phyloP scores from a whole-genome alignment of 768 basidiomycete genomes.

The Rhizopogon vesiculosus region DNA sequence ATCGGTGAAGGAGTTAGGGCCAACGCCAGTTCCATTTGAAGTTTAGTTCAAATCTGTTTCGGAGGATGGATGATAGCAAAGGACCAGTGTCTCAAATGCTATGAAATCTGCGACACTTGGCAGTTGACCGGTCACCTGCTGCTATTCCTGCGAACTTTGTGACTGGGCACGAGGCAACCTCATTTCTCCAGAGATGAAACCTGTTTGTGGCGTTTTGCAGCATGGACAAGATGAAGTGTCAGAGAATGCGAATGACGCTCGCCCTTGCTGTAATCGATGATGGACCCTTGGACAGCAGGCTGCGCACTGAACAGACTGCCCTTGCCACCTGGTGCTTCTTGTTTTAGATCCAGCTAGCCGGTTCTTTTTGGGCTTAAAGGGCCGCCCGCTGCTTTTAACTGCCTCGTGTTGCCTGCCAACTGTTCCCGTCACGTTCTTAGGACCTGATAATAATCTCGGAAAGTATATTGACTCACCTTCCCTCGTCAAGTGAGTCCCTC shows the following conservation, averaged over 20 bases:
- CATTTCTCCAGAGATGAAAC: slow-evolving; percentile 17
- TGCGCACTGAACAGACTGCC: not conserved
- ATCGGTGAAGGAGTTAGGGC: not conserved
- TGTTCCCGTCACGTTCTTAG: slow-evolving; percentile 11
- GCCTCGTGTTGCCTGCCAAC: slow-evolving; percentile 30
- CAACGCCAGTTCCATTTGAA: not conserved
- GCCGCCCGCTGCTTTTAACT: slow-evolving; percentile 24
- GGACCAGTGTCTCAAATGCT: not conserved
- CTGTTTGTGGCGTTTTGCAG: slow-evolving; percentile 6
- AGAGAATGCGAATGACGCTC: not conserved
- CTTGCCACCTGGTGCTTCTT: slow-evolving; percentile 1
- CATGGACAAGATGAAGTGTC: slow-evolving; percentile 4
- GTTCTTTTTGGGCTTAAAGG: slow-evolving; percentile 18
- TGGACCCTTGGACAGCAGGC: not conserved
- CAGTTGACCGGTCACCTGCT: not conserved
- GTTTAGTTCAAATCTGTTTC: not conserved
- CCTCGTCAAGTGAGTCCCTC: slow-evolving; percentile 7
- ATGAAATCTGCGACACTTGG: not conserved
- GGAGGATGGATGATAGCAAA: not conserved
- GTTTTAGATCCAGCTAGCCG: slow-evolving; percentile 10
- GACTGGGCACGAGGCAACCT: slow-evolving; percentile 21
- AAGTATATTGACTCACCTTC: slow-evolving; percentile 19
- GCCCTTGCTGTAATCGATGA: not conserved
- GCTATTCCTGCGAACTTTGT: slow-evolving; percentile 6
- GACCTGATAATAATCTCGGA: slow-evolving; percentile 30